Evolutionary conservation across 2,329 filamentous ascomycete species (phyloP), one percentile per base, ranked within the genome.

Genomic region (Phyllosticta citribraziliensis): DNA sequence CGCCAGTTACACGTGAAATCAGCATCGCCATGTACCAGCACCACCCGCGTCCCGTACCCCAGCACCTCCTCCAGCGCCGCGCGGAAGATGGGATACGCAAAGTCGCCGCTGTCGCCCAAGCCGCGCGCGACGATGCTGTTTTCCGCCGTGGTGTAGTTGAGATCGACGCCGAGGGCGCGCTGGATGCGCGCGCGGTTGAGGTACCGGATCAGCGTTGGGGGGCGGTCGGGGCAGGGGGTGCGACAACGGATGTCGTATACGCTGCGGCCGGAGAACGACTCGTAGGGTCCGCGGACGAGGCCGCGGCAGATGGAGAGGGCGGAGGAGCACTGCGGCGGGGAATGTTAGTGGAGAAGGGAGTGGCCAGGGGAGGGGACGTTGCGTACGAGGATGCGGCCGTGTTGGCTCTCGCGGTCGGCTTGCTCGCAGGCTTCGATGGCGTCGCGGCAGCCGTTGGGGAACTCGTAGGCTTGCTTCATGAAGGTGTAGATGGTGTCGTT

Each of bases 1-100:
- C 87, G 77, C 84, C 87, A 84, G 68, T 84, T 84, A 73, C 80
- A 81, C 24, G 57, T 40, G 62, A 51, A 85, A 67, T 85, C 83
- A 2, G 80, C 76, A 66, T 85, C 83, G 2, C 83, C 83, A 65
- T 84, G 84, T 50, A 83, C 74, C 27, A 85, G 70, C 52, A 80
- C 75, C 3, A 85, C 82, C 63, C 82, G 82, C 58, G 85, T 76
- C 9, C 81, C 82, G 17, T 75, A 75, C 56, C 80, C 79, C 6
- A 85, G 74, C 17, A 85, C 73, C 58, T 78, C 79, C 20, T 74
- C 74, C 0, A 82, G 66, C 60, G 79, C 76, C n/a, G 75, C 72
- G 9, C 79, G 72, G 56, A 76, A 74, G 57, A 76, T 73, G 3
- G 75, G 74, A 33, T 74, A 77, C 3, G 76, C 70, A 56, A 77